phyloP scores from a whole-genome alignment of 345 rosid species.

The Adansonia digitata region DNA sequence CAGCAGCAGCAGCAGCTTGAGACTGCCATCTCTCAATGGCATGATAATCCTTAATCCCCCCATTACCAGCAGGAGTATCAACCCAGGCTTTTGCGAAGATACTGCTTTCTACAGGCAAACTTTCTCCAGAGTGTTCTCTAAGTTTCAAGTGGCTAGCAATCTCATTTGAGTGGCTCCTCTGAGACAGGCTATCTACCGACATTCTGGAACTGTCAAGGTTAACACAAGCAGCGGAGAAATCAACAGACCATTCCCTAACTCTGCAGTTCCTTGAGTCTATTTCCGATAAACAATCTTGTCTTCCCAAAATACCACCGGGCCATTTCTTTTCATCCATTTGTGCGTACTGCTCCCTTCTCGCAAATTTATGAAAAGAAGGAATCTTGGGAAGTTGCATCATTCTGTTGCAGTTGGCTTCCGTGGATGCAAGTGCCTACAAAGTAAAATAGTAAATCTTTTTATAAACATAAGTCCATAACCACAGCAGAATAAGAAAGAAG shows the following conservation, averaged over 20 bases:
- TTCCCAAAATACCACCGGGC: constrained; percentile 78
- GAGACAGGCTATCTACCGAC: constrained; percentile 79
- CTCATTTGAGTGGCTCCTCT: constrained; percentile 88
- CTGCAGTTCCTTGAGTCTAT: constrained; percentile 98
- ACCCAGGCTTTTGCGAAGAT: constrained; percentile 92
- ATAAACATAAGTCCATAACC: not conserved
- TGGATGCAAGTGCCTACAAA: constrained; percentile 76
- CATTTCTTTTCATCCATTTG: constrained; percentile 86
- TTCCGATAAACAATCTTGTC: constrained; percentile 95
- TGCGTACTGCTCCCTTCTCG: constrained; percentile 81
- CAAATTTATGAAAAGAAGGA: constrained; percentile 96
- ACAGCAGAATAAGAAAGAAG: not conserved
- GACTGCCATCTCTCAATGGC: constrained; percentile 99
- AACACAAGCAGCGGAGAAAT: constrained; percentile 81
- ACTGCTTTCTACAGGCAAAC: constrained; percentile 75
- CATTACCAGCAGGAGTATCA: constrained; percentile 84
- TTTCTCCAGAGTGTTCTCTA: constrained; percentile 89
- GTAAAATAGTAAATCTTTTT: not conserved
- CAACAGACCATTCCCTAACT: constrained; percentile 96
- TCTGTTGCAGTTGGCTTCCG: constrained; percentile 59
- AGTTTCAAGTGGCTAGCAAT: constrained; percentile 63
- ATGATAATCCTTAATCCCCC: constrained; percentile 72
- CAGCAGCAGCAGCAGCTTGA: constrained; percentile 99
- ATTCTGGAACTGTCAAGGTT: constrained; percentile 65
- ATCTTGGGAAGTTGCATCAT: constrained; percentile 88